Conservation (phyloP, 2,329 filamentous ascomycete species). For the Bipolaris bicolor region DNA sequence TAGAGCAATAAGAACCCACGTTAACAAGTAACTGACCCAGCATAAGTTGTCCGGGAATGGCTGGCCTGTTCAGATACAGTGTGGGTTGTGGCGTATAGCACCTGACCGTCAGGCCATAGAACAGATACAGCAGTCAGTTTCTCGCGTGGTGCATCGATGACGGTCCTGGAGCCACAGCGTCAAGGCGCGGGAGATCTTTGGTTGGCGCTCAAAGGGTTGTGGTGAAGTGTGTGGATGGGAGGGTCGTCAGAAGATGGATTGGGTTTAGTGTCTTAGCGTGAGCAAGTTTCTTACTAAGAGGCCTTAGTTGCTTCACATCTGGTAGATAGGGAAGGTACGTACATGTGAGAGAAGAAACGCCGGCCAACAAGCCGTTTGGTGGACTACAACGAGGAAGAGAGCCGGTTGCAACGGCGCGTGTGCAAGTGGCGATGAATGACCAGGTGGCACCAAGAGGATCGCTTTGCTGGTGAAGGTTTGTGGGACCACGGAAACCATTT, state of each 20-base stretch:
- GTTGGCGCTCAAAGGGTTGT: slow-evolving; percentile 23
- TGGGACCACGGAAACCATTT: slow-evolving; percentile 20
- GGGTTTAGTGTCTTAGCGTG: slow-evolving; percentile 26
- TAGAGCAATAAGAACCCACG: not conserved
- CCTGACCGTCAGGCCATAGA: slow-evolving; percentile 16
- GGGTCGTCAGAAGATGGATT: slow-evolving; percentile 22
- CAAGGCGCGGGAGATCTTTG: slow-evolving; percentile 29
- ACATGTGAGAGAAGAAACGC: not conserved
- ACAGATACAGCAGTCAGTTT: slow-evolving; percentile 16
- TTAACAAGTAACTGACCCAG: slow-evolving; percentile 12
- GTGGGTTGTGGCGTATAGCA: slow-evolving; percentile 20
- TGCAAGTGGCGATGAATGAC: not conserved
- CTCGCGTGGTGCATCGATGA: slow-evolving; percentile 19
- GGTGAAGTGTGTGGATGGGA: slow-evolving; percentile 27
- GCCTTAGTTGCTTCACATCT: slow-evolving; percentile 16
- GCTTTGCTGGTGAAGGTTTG: not conserved
- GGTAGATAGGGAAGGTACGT: slow-evolving; percentile 7
- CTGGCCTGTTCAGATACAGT: slow-evolving; percentile 2
- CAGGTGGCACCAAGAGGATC: not conserved
- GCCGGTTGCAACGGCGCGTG: not conserved
- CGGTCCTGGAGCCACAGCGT: slow-evolving; percentile 21
- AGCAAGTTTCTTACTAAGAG: slow-evolving; percentile 32
- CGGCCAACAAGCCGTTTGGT: not conserved
- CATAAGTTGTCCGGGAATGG: not conserved
- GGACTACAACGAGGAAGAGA: not conserved